Percentiles rank a stretch among this genome's conserved stretches.
phyloP scores from a whole-genome alignment of 768 basidiomycete genomes.

The Nevesoporus exiguus region DNA sequence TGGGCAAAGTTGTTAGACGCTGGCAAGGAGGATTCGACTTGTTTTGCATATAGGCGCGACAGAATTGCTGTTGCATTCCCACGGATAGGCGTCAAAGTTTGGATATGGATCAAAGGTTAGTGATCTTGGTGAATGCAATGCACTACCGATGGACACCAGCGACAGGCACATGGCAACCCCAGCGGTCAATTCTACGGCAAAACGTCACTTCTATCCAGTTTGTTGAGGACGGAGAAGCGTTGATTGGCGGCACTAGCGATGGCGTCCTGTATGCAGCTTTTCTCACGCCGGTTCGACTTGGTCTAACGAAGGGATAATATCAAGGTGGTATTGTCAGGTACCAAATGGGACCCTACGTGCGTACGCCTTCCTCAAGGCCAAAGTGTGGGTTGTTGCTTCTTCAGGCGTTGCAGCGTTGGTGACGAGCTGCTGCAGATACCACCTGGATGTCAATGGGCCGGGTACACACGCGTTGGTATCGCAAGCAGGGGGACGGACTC shows the following conservation, averaged over 20 bases:
- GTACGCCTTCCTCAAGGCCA: slow-evolving; percentile 54
- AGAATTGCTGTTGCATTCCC: slow-evolving; percentile 63
- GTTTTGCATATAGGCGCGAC: slow-evolving; percentile 54
- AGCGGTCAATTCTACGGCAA: slow-evolving; percentile 60
- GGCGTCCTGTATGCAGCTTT: slow-evolving; percentile 55
- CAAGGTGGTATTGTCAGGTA: slow-evolving; percentile 66
- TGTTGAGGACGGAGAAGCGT: slow-evolving; percentile 56
- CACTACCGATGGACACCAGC: slow-evolving; percentile 1
- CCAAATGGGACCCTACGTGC: slow-evolving; percentile 64
- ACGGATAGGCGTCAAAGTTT: slow-evolving; percentile 58
- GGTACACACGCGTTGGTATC: slow-evolving; percentile 53
- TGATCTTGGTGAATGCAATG: neutral
- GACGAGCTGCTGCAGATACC: slow-evolving; percentile 37
- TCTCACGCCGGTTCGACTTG: neutral
- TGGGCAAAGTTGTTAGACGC: slow-evolving; percentile 55
- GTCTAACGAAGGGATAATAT: slow-evolving; percentile 12
- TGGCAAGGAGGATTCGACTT: slow-evolving; percentile 44
- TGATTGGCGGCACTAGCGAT: slow-evolving; percentile 68
- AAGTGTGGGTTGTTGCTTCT: slow-evolving; percentile 45
- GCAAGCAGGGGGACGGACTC: slow-evolving; percentile 46
- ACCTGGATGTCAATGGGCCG: slow-evolving; percentile 48
- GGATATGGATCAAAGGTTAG: slow-evolving; percentile 57
- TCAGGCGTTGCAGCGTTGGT: neutral
- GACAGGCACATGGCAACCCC: slow-evolving; percentile 59
- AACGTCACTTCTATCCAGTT: slow-evolving; percentile 65